Percentiles rank a stretch among this genome's conserved stretches.
These are phyloP conservation scores for Remersonia thermophila DNA, from an alignment of 2,329 filamentous ascomycete species.

Conservation along the genomic window DNA sequence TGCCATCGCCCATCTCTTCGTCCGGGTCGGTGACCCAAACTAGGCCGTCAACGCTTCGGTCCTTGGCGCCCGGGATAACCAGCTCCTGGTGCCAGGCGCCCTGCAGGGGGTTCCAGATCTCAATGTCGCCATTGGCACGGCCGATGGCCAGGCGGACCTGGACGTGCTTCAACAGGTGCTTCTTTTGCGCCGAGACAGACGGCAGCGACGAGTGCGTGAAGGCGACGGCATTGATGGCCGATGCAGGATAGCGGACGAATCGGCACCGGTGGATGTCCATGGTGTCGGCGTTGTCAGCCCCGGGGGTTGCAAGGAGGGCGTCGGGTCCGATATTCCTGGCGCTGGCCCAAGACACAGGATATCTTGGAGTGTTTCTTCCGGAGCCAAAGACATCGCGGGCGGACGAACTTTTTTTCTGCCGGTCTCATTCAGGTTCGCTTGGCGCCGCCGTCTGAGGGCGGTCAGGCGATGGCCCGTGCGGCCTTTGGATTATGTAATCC, in stretches of 20 bases:
- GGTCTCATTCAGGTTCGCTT: slow-evolving; percentile 17
- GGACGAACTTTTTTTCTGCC: slow-evolving; percentile 15
- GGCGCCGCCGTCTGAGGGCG: slow-evolving; percentile 13
- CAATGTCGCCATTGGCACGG: slow-evolving; percentile 87
- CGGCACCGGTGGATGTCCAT: slow-evolving; percentile 98
- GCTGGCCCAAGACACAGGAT: not conserved
- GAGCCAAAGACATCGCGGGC: not conserved
- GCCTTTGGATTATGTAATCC: no score
- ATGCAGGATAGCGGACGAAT: slow-evolving; percentile 85
- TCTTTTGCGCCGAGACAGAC: slow-evolving; percentile 30
- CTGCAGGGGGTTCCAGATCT: slow-evolving; percentile 86
- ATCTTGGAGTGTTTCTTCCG: no score
- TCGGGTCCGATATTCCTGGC: slow-evolving; percentile 3
- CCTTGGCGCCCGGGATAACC: slow-evolving; percentile 69
- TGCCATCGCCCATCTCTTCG: slow-evolving; percentile 51
- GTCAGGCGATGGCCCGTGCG: no score
- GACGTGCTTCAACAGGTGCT: slow-evolving; percentile 38
- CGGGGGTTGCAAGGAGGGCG: slow-evolving; percentile 6
- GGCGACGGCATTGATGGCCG: slow-evolving; percentile 85
- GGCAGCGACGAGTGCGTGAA: slow-evolving; percentile 66
- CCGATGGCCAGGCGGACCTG: slow-evolving; percentile 74
- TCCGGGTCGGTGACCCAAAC: slow-evolving; percentile 84
- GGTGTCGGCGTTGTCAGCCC: slow-evolving; percentile 12
- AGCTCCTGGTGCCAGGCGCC: slow-evolving; percentile 85
- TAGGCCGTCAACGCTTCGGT: slow-evolving; percentile 79